Conservation (phyloP, 2,329 filamentous ascomycete species). For the Xylaria sp. region DNA sequence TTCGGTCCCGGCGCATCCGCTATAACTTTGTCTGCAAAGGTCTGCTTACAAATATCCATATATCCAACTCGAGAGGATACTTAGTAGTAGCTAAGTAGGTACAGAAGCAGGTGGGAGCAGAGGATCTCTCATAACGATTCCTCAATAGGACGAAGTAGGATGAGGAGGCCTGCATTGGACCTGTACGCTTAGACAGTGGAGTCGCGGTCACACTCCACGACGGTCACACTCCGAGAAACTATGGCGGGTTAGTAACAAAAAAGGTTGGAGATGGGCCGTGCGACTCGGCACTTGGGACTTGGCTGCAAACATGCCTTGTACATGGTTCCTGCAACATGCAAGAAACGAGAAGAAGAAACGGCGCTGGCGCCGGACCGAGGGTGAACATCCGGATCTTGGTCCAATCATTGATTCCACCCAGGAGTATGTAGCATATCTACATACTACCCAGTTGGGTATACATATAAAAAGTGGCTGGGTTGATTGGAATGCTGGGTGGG, state of each 20-base stretch:
- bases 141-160: conserved; percentile 13
- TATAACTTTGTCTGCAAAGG: neutral
- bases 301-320: conserved; percentile 13
- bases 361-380: neutral
- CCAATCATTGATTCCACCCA: neutral
- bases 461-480: no score
- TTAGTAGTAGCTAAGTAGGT: neutral
- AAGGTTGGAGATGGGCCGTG: neutral
- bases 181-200: conserved; percentile 33
- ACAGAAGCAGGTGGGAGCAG: conserved; percentile 1
- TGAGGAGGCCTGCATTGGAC: conserved; percentile 8
- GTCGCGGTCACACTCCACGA: conserved; percentile 1
- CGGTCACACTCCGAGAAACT: neutral
- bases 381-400: neutral
- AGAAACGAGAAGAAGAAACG: conserved; percentile 19
- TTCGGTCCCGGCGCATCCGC: conserved; percentile 12
- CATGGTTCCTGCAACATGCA: conserved; percentile 24
- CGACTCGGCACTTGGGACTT: no score
- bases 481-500: neutral
- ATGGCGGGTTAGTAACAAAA: neutral
- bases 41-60: conserved; percentile 8
- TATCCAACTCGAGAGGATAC: neutral
- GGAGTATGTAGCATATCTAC: no score
- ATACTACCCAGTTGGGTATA: no score
- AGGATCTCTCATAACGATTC: conserved; percentile 11